Evolutionary conservation across 768 basidiomycete species (phyloP).

Genomic region (Trametes punicea): DNA sequence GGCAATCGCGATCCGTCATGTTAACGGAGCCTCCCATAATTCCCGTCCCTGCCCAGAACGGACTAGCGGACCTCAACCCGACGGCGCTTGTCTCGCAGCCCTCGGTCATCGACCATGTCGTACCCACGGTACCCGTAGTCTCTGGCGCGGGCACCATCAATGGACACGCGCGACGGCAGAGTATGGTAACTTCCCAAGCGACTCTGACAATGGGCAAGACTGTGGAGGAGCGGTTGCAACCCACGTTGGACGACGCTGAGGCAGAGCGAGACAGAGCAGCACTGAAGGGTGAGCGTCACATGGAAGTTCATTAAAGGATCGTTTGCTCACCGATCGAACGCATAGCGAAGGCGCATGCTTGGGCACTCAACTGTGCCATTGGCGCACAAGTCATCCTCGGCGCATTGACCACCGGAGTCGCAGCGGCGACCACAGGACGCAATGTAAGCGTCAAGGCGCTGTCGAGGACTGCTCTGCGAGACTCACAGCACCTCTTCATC

Average conservation of each 20-base stretch:
- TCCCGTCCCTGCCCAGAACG: background rate
- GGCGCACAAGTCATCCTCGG: constrained; percentile 61
- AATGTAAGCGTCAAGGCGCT: background rate
- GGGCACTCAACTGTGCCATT: constrained; percentile 48
- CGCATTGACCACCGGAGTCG: constrained; percentile 62
- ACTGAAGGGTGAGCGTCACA: constrained; percentile 35
- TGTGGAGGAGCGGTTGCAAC: constrained; percentile 49
- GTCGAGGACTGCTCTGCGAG: constrained; percentile 9
- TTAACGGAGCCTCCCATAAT: background rate
- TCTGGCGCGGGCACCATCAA: background rate
- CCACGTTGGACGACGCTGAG: constrained; percentile 48
- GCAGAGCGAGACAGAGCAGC: constrained; percentile 46
- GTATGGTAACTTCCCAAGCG: background rate
- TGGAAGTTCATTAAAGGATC: constrained; percentile 21
- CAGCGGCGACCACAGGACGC: constrained; percentile 43
- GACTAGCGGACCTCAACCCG: background rate
- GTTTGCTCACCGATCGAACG: background rate
- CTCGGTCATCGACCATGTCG: constrained; percentile 15
- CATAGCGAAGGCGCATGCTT: constrained; percentile 32
- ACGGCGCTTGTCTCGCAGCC: constrained; percentile 1
- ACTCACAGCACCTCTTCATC: constrained; percentile 20
- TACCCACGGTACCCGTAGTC: background rate
- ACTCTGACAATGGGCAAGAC: constrained; percentile 22
- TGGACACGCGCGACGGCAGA: background rate
- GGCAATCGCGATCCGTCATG: background rate